Evolutionary conservation across 345 rosid genomes (phyloP).

Genomic region (Eucalyptus erythrocorys): DNA sequence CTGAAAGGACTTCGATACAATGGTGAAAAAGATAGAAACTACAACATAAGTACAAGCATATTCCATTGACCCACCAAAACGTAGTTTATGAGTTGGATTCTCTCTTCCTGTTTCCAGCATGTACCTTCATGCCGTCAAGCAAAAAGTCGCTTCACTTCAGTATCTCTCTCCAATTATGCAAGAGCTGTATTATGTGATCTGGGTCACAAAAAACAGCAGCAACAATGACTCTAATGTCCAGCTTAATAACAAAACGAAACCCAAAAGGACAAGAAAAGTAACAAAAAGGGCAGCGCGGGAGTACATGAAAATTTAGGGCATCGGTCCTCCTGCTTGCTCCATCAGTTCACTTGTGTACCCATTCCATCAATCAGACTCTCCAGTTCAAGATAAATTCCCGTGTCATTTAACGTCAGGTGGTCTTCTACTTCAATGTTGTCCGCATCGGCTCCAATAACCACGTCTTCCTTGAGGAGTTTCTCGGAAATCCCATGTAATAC

Average conservation of each 20-base stretch:
- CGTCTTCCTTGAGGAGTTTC: constrained; percentile 1
- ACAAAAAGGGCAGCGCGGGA: background rate
- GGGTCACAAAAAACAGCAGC: background rate
- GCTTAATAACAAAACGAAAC: background rate
- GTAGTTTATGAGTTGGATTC: background rate
- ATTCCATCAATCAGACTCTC: constrained; percentile 21
- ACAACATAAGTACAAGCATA: background rate
- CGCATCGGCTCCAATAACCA: background rate
- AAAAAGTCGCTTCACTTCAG: background rate
- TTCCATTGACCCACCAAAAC: background rate
- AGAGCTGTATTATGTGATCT: background rate
- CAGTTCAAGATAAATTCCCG: constrained; percentile 15
- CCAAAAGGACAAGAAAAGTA: background rate
- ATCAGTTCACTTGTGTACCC: constrained; percentile 13
- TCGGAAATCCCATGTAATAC: constrained; percentile 1
- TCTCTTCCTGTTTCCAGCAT: background rate
- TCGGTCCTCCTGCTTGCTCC: constrained; percentile 3
- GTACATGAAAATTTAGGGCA: background rate
- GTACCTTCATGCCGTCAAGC: background rate
- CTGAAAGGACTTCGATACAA: background rate
- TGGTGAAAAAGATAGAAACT: background rate
- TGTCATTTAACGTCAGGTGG: background rate
- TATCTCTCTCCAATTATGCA: background rate
- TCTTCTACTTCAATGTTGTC: background rate
- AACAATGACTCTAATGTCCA: background rate